Evolutionary conservation across 805 yeast genomes (phyloP), one percentile per base, ranked within the genome.

Genomic region (Cyberlindnera petersonii): DNA sequence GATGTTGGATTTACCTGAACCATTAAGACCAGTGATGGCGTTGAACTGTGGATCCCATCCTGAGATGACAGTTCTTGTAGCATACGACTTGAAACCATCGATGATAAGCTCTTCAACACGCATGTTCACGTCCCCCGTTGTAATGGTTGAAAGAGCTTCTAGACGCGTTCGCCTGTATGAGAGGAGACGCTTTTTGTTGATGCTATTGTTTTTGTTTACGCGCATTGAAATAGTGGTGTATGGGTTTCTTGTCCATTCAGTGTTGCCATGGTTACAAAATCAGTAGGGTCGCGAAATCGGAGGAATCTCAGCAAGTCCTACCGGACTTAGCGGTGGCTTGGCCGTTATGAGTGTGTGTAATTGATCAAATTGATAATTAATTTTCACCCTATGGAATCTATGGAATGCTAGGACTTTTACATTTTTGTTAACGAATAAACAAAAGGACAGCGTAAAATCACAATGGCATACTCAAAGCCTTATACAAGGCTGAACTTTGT

Each of bases 61-160:
- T 2, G 95, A 76, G 23, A 93, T 86, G 22, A 89, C 97, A 1
- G 98, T 93, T 67, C 98, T 82, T 1, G 95, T 84, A 20, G 98
- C 96, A 55, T 93, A 93, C 17, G 97, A 87, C 67, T 93, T 93
- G 75, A 93, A 93, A 31, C 99, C 99, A 64, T 93, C 98, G 33
- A 93, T 81, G 46, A 93, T 89, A 40, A 93, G 75, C 59, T 94
- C 98, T 58, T 91, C 96, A n/a, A 93, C 95, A 47, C 50, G 56
- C 58, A 54, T 54, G 6, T 2, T 31, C 4, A 8, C 4, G 17
- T 6, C 6, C 16, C 21, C 31, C 20, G 23, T 13, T 28, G 21
- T 31, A 18, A 9, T 26, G 10, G 24, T 22, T 22, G 24, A 22
- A 22, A 9, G n/a, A n/a, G n/a, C n/a, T n/a, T n/a, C n/a, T n/a